Base-by-base conservation (phyloP, 1,284 basidiomycete species). In the Rhodotorula sp. region DNA sequence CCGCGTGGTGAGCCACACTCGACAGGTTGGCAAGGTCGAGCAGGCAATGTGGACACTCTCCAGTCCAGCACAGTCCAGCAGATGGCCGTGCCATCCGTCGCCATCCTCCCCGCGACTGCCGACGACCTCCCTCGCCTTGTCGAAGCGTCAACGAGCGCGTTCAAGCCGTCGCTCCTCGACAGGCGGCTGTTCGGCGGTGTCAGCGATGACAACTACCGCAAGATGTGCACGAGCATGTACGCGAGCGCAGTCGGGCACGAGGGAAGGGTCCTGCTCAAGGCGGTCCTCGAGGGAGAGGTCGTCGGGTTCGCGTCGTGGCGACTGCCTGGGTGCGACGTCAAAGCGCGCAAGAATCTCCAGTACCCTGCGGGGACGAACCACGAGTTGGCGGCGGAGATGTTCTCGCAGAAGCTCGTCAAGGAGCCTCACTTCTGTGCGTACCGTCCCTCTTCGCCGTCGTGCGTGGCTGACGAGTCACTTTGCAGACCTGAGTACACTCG, bases 401-500 rank as follows among this genome's bases (percentile, higher is more conserved):
- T 68, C 24, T 20, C 4, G 46, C n/a, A 48, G 30, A 28, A 40
- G 10, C 8, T 11, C 20, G 30, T 51, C 11, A 7, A 37, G 18
- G 34, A 48, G 47, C 34, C 37, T 8, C 51, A 60, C 18, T 55
- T 48, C n/a, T 46, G 62, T 63, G 24, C 50, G 50, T 59, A n/a
- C n/a, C n/a, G n/a, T n/a, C n/a, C n/a, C n/a, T n/a, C n/a, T n/a
- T n/a, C n/a, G n/a, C n/a, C n/a, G n/a, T n/a, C n/a, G 62, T 63
- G 24, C 50, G 50, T 59, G 11, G 4, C 31, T 18, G 7, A 18
- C 24, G 26, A 15, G 11, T 10, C 15, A 4, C 20, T 10, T n/a
- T 1, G 44, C 51, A 65, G 64, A 56, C 24, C 22, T 65, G 7
- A 18, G 4, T 26, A 52, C 57, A 9, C 61, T 70, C 13, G 64